Evolutionary conservation across 371 early-diverging fungal genomes (phyloP).

Genomic region (Nosema bombycis): DNA sequence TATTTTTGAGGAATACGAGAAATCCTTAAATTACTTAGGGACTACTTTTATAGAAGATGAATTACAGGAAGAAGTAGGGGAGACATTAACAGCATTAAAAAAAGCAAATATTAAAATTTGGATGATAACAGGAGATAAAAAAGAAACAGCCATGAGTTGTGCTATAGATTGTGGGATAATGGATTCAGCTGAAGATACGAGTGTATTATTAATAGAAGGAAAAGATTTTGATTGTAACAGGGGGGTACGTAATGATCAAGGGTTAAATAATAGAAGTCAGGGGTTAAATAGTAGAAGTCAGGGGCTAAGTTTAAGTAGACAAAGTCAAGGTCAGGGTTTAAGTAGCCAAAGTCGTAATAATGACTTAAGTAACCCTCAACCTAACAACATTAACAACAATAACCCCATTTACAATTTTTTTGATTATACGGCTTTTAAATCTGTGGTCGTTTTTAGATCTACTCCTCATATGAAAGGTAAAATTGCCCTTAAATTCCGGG

Average conservation of each 20-base stretch:
- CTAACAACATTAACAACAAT: constrained; percentile 16
- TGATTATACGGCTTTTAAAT: no score
- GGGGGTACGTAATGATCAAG: constrained; percentile 61
- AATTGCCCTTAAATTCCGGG: constrained; percentile 80
- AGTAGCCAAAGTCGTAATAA: no score
- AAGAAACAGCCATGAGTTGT: constrained; percentile 90
- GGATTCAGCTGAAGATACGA: constrained; percentile 1
- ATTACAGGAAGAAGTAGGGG: constrained; percentile 83
- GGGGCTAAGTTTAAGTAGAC: background rate
- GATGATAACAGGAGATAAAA: constrained; percentile 99
- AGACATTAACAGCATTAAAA: constrained; percentile 79
- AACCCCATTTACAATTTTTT: no score
- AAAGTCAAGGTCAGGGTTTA: no score
- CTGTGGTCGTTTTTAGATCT: constrained; percentile 69
- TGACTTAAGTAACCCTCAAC: background rate
- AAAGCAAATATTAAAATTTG: constrained; percentile 92
- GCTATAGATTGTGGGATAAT: constrained; percentile 55
- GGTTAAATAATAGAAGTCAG: background rate
- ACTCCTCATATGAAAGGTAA: constrained; percentile 79
- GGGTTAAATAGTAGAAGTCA: background rate
- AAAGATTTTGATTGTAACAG: constrained; percentile 33
- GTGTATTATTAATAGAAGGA: constrained; percentile 25
- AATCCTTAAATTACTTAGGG: constrained; percentile 74
- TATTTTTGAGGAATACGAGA: constrained; percentile 73
- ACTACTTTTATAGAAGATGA: constrained; percentile 97